These are phyloP conservation scores for Trichoderma gamsii DNA, from an alignment of 495 filamentous ascomycete genomes.

Conservation along the genomic window DNA sequence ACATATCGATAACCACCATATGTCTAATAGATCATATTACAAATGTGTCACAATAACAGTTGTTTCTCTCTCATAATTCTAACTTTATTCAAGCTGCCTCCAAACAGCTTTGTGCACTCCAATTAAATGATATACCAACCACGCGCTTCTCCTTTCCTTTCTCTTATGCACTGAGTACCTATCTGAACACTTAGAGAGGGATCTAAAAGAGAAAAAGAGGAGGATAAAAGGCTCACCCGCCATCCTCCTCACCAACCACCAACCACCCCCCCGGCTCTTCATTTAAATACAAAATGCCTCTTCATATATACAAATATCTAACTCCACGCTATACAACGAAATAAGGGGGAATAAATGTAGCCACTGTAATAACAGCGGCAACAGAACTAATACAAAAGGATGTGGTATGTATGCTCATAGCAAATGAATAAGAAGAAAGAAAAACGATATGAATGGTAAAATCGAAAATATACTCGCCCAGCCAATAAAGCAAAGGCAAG, in stretches of 20 bases:
- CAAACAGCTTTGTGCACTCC: neutral
- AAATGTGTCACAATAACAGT: no score
- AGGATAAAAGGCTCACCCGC: neutral
- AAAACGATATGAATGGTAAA: neutral
- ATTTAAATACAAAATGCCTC: neutral
- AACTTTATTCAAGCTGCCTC: neutral
- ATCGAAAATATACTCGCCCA: neutral
- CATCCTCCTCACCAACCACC: neutral
- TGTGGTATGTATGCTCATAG: neutral
- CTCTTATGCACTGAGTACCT: neutral
- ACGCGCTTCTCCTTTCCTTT: neutral
- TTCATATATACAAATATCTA: neutral
- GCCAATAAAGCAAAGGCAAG: neutral
- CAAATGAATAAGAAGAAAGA: neutral
- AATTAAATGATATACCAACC: no score
- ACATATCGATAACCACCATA: no score
- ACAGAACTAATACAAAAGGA: neutral
- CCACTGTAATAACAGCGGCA: neutral
- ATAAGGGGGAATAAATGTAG: slow-evolving; percentile 1
- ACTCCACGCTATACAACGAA: neutral
- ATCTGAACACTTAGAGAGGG: neutral
- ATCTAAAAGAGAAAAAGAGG: neutral
- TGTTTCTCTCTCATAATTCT: neutral
- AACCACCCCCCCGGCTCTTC: neutral
- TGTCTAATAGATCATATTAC: no score